A percentile compares a stretch with the other conserved stretches of the same genome.
phyloP scores from a whole-genome alignment of 2,329 filamentous ascomycete genomes.

The Zopfia rhizophila region DNA sequence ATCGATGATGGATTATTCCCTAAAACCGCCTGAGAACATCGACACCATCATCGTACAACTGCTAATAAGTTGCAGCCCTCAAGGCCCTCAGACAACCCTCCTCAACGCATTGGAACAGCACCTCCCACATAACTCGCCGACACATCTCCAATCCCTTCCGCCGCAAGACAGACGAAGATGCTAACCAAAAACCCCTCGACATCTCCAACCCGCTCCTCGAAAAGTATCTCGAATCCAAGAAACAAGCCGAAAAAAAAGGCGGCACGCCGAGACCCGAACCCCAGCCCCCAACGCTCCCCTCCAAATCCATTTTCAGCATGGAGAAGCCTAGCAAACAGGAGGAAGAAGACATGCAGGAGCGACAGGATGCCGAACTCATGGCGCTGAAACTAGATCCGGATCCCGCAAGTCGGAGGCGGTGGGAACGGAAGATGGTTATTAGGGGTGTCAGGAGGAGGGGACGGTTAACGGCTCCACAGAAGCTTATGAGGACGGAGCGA shows the following conservation, averaged over 20 bases:
- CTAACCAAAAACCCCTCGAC: slow-evolving; percentile 25
- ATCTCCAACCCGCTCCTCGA: slow-evolving; percentile 70
- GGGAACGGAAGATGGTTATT: slow-evolving; percentile 86
- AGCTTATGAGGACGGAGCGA: slow-evolving; percentile 73
- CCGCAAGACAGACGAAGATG: not conserved
- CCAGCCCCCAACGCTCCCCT: slow-evolving; percentile 24
- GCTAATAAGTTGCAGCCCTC: slow-evolving; percentile 27
- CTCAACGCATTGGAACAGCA: slow-evolving; percentile 25
- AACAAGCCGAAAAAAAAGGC: slow-evolving; percentile 45
- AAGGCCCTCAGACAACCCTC: slow-evolving; percentile 34
- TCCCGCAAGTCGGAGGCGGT: slow-evolving; percentile 75
- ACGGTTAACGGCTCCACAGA: slow-evolving; percentile 71
- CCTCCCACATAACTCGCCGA: slow-evolving; percentile 18
- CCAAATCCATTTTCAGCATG: slow-evolving; percentile 39
- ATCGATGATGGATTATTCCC: not conserved
- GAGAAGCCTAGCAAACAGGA: slow-evolving; percentile 14
- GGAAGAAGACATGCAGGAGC: slow-evolving; percentile 23
- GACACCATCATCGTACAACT: not conserved
- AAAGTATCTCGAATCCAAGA: slow-evolving; percentile 56
- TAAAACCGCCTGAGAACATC: slow-evolving; percentile 3
- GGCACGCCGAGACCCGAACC: slow-evolving; percentile 18
- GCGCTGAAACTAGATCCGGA: slow-evolving; percentile 77
- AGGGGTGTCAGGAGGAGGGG: slow-evolving; percentile 76
- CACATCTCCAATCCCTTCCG: slow-evolving; percentile 11
- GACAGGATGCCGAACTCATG: slow-evolving; percentile 57